Conservation (phyloP, 139 green algal genomes). For the Micromonas commoda region DNA sequence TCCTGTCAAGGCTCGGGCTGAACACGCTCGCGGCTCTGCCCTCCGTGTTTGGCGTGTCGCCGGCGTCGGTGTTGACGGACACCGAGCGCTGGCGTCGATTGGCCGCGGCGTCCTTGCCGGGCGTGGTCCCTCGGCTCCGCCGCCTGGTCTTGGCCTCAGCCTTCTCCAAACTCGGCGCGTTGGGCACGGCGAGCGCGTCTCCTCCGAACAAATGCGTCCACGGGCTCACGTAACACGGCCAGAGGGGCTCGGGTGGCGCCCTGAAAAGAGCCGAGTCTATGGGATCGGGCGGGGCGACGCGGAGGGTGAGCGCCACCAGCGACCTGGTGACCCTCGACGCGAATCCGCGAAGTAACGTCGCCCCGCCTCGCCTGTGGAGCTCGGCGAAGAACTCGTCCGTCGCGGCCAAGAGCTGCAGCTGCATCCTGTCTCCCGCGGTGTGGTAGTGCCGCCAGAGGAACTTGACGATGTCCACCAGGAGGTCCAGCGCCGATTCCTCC, state of each 20-base stretch:
- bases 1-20: no score
- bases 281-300: conserved; percentile 9
- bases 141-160: no score
- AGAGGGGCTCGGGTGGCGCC: neutral
- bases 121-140: no score
- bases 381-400: neutral
- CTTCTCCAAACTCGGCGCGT: neutral
- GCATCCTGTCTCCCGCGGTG: no score
- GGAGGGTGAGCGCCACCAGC: neutral
- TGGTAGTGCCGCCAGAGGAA: conserved; percentile 9
- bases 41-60: no score
- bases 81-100: neutral
- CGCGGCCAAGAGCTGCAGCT: neutral
- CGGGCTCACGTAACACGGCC: conserved; percentile 10
- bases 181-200: neutral
- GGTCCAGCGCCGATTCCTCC: neutral
- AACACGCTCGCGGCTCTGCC: no score
- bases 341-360: neutral
- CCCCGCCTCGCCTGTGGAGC: neutral
- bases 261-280: neutral
- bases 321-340: neutral
- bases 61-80: neutral
- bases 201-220: neutral
- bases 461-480: neutral
- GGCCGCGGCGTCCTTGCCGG: neutral